Percentiles rank a stretch among this genome's conserved stretches.
These are phyloP conservation scores for Xerocomellus chrysenteron DNA, from an alignment of 768 basidiomycete species.

Conservation along the genomic window DNA sequence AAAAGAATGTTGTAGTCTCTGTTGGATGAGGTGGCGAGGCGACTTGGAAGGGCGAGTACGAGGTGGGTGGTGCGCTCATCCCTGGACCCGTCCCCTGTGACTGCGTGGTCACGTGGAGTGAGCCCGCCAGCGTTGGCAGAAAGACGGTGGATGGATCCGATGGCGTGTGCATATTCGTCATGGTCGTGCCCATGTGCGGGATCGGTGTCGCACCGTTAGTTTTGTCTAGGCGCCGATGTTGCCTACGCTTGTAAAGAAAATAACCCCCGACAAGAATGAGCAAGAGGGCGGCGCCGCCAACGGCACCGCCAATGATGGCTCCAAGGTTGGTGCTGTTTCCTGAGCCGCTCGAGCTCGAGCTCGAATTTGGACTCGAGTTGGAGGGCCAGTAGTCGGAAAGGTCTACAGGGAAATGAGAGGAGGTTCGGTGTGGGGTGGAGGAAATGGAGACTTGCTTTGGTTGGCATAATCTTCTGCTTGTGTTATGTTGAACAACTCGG, in stretches of 20 bases:
- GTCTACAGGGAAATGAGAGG: constrained; percentile 2
- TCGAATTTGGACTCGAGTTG: neutral
- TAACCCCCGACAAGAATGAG: constrained; percentile 17
- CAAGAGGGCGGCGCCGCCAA: constrained; percentile 20
- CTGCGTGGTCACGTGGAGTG: neutral
- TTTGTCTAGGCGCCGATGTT: neutral
- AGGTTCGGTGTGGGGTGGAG: neutral
- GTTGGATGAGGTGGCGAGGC: constrained; percentile 11
- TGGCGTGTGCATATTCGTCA: neutral
- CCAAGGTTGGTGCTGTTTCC: constrained; percentile 6
- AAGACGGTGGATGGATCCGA: constrained; percentile 11
- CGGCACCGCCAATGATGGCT: constrained; percentile 23
- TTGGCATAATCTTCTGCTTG: constrained; percentile 30
- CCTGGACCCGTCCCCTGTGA: neutral
- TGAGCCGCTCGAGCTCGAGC: constrained; percentile 1
- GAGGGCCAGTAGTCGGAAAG: constrained; percentile 15
- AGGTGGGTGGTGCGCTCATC: neutral
- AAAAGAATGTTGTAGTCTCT: constrained; percentile 10
- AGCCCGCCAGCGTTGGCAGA: neutral
- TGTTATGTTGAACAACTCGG: constrained; percentile 25
- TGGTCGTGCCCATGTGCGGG: neutral
- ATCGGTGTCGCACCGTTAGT: neutral
- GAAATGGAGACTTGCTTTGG: neutral
- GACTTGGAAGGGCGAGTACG: constrained; percentile 1
- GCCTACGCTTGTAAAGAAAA: constrained; percentile 14